phyloP scores from a whole-genome alignment of 1,284 basidiomycete genomes.

The Ceratobasidium sp. region DNA sequence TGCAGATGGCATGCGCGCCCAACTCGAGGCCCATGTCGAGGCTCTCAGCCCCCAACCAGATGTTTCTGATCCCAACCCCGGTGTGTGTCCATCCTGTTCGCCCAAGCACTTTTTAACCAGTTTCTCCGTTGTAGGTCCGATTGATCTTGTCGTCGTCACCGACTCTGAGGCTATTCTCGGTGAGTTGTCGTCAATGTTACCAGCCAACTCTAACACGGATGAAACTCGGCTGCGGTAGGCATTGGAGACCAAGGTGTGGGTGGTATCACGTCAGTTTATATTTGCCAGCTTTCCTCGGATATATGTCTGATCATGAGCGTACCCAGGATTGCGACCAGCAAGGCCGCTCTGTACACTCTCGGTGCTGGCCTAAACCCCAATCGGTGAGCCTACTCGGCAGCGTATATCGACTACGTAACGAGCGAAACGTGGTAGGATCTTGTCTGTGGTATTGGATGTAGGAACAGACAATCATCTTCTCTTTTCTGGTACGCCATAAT shows the following conservation, averaged over 20 bases:
- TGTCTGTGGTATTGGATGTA: slow-evolving; percentile 78
- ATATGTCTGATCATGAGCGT: slow-evolving; percentile 7
- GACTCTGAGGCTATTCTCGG: slow-evolving; percentile 87
- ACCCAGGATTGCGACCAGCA: slow-evolving; percentile 45
- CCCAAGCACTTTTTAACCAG: slow-evolving; percentile 52
- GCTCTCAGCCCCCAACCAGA: slow-evolving; percentile 50
- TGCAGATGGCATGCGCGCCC: slow-evolving; percentile 59
- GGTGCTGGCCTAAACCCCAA: slow-evolving; percentile 46
- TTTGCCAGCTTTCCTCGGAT: neutral
- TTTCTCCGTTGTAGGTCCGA: slow-evolving; percentile 57
- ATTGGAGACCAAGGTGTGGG: slow-evolving; percentile 71
- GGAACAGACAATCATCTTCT: slow-evolving; percentile 76
- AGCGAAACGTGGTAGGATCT: slow-evolving; percentile 69
- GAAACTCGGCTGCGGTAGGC: slow-evolving; percentile 9
- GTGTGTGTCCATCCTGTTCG: slow-evolving; percentile 64
- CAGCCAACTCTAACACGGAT: slow-evolving; percentile 2
- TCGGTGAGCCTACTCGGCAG: slow-evolving; percentile 36
- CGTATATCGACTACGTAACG: neutral
- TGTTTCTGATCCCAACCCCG: neutral
- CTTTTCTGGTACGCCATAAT: slow-evolving; percentile 29
- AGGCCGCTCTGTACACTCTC: slow-evolving; percentile 45
- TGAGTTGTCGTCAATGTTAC: slow-evolving; percentile 54
- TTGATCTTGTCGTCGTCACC: slow-evolving; percentile 81
- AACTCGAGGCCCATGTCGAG: slow-evolving; percentile 54
- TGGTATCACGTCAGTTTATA: slow-evolving; percentile 55